Evolutionary conservation across 768 basidiomycete species (phyloP).

Genomic region (Mycena vulgaris): DNA sequence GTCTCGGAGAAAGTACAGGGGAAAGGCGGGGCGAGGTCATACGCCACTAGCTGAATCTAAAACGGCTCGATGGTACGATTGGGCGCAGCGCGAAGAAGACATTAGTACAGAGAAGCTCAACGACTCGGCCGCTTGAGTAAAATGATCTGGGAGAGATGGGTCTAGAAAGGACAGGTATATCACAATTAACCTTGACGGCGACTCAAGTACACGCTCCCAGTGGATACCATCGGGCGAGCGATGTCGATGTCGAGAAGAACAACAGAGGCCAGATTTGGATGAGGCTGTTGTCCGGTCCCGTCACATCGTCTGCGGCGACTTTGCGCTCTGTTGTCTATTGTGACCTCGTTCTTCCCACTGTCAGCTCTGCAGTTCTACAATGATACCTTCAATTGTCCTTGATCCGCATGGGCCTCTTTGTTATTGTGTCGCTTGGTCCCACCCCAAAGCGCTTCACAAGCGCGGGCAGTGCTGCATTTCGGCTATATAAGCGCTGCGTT

Average conservation of each 20-base stretch:
- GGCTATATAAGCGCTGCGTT: constrained; percentile 27
- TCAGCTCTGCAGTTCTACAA: neutral
- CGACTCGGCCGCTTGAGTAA: constrained; percentile 16
- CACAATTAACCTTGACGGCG: too few species aligned
- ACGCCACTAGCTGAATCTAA: constrained; percentile 4
- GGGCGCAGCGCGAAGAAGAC: neutral
- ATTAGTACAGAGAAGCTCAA: neutral
- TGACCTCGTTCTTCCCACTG: neutral
- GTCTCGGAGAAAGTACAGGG: neutral
- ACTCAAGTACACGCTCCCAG: too few species aligned
- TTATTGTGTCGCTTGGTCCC: constrained; percentile 16
- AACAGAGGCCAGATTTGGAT: neutral
- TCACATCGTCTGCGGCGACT: too few species aligned
- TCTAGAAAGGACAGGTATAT: neutral
- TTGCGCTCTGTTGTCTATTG: neutral
- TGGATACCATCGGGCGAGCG: too few species aligned
- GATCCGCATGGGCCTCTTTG: neutral
- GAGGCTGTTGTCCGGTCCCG: too few species aligned
- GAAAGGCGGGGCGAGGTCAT: neutral
- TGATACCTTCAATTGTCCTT: constrained; percentile 25
- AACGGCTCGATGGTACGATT: constrained; percentile 3
- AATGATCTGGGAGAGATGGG: constrained; percentile 5
- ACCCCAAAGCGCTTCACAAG: constrained; percentile 14
- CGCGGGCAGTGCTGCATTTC: constrained; percentile 11
- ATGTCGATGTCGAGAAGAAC: too few species aligned